A percentile compares a stretch with the other conserved stretches of the same genome.
phyloP scores from a whole-genome alignment of 2,329 filamentous ascomycete genomes.

The Leptodontidium sp. region DNA sequence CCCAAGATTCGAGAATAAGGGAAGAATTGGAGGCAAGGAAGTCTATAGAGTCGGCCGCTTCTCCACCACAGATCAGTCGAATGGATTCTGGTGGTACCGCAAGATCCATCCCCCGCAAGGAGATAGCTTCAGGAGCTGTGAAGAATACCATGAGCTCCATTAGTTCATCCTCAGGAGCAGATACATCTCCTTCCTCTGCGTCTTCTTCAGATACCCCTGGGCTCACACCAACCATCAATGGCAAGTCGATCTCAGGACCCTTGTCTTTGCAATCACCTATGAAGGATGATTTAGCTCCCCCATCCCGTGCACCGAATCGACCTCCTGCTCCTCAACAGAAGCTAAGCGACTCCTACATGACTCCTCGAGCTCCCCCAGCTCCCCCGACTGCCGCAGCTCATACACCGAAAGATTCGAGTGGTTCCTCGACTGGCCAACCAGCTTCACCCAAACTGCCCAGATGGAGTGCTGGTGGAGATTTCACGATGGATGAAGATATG shows the following conservation, averaged over 20 bases:
- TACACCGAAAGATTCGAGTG: slow-evolving; percentile 57
- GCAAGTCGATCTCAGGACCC: slow-evolving; percentile 45
- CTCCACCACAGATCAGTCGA: slow-evolving; percentile 56
- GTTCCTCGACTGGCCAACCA: slow-evolving; percentile 48
- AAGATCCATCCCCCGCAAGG: slow-evolving; percentile 67
- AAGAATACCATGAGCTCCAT: slow-evolving; percentile 40
- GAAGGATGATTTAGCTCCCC: slow-evolving; percentile 40
- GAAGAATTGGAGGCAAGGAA: slow-evolving; percentile 60
- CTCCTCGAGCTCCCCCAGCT: slow-evolving; percentile 46
- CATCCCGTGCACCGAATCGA: slow-evolving; percentile 44
- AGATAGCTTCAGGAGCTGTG: slow-evolving; percentile 52
- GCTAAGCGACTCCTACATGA: slow-evolving; percentile 47
- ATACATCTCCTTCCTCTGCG: slow-evolving; percentile 45
- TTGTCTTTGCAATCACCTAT: slow-evolving; percentile 38
- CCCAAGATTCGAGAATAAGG: slow-evolving; percentile 64
- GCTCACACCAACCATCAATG: slow-evolving; percentile 44
- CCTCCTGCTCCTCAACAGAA: slow-evolving; percentile 53
- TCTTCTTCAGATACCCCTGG: slow-evolving; percentile 45
- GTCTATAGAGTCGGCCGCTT: slow-evolving; percentile 46
- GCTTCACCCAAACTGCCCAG: slow-evolving; percentile 73
- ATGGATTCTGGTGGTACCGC: slow-evolving; percentile 62
- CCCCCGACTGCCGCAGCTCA: slow-evolving; percentile 35
- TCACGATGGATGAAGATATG: slow-evolving; percentile 96
- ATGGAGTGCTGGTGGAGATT: slow-evolving; percentile 83
- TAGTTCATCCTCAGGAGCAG: slow-evolving; percentile 43